These are phyloP conservation scores for Phytopythium ostracodes DNA, from an alignment of 352 stramenopile species.

Conservation along the genomic window DNA sequence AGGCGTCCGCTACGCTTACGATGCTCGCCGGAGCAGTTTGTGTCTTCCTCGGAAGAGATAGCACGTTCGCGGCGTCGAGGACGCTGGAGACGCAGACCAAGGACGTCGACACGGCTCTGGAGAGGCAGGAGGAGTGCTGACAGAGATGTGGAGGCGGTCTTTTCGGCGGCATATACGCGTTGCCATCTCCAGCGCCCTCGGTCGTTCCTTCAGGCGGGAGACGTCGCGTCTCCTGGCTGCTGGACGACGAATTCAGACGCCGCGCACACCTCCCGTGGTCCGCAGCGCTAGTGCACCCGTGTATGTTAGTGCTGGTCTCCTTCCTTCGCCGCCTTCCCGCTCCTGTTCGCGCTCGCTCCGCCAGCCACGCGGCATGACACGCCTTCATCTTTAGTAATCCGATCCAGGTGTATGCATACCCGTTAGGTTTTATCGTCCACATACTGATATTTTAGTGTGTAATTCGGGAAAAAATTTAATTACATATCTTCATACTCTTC, in stretches of 20 bases:
- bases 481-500: too few relatives aligned
- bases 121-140: slow-evolving; percentile 6
- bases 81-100: background rate
- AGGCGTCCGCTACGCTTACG: background rate
- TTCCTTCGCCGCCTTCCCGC: background rate
- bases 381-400: slow-evolving; percentile 80
- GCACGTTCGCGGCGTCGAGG: background rate
- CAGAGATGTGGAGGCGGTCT: background rate
- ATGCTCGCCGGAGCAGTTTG: background rate
- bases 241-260: background rate
- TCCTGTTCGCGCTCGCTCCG: background rate
- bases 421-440: slow-evolving; percentile 2
- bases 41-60: slow-evolving; percentile 3
- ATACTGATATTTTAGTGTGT: too few relatives aligned
- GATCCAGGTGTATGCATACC: slow-evolving; percentile 46
- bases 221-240: background rate
- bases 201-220: background rate
- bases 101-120: background rate
- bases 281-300: background rate
- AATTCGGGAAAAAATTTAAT: too few relatives aligned
- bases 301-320: background rate
- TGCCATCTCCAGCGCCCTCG: background rate
- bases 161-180: background rate
- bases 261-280: slow-evolving; percentile 2
- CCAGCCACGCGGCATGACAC: slow-evolving; percentile 30